A percentile compares a stretch with the other conserved stretches of the same genome.
phyloP scores from a whole-genome alignment of 75 land plant genomes.

The Chamaecyparis obtusa region DNA sequence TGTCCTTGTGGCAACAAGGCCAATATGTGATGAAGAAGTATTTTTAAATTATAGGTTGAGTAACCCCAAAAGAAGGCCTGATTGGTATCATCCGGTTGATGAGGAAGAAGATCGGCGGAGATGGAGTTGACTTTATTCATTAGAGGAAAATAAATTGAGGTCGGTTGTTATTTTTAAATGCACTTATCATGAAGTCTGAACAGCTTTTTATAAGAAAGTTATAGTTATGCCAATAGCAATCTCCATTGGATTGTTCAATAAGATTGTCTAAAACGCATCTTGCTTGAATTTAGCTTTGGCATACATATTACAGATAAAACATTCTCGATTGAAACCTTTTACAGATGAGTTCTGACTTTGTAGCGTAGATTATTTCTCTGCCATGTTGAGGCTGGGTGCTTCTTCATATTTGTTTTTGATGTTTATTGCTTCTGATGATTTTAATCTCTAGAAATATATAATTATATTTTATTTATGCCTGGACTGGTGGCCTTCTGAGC shows the following conservation, averaged over 20 bases:
- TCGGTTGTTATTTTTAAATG: neutral
- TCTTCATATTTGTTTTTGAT: neutral
- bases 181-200: neutral
- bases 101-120: slow-evolving; percentile 85
- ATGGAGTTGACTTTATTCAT: slow-evolving; percentile 51
- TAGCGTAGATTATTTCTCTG: neutral
- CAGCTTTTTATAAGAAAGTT: neutral
- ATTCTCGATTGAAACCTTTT: neutral
- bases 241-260: neutral
- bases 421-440: neutral
- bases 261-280: neutral
- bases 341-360: neutral
- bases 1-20: slow-evolving; percentile 81
- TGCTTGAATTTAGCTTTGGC: neutral
- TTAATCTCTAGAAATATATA: neutral
- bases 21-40: slow-evolving; percentile 77
- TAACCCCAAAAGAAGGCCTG: slow-evolving; percentile 67
- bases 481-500: neutral
- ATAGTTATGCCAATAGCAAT: neutral
- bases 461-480: neutral
- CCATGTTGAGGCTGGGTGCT: neutral
- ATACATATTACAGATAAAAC: neutral
- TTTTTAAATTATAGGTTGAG: slow-evolving; percentile 86
- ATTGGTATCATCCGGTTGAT: slow-evolving; percentile 88
- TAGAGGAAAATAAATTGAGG: neutral